Evolutionary conservation across 371 early-diverging fungal species (phyloP).

Genomic region (Capillidium rhysosporum): DNA sequence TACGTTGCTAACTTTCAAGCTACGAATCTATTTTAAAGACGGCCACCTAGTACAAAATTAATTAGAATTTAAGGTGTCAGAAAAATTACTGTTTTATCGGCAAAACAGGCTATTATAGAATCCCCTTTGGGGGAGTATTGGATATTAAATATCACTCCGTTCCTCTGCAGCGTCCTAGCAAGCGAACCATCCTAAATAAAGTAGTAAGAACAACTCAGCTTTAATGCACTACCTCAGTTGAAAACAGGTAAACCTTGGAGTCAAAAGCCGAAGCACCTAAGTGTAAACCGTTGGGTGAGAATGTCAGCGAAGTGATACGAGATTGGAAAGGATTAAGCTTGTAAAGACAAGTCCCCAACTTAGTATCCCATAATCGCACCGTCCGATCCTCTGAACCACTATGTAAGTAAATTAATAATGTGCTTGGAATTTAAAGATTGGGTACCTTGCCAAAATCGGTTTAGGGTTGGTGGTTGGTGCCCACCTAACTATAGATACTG

Average conservation of each 20-base stretch:
- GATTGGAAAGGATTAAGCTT: slow-evolving; percentile 51
- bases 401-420: slow-evolving; percentile 17
- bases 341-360: slow-evolving; percentile 44
- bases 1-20: no score
- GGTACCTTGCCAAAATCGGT: slow-evolving; percentile 18
- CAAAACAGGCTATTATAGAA: slow-evolving; percentile 16
- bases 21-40: neutral
- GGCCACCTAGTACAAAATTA: neutral
- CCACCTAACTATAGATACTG: slow-evolving; percentile 65
- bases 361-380: slow-evolving; percentile 78
- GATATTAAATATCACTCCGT: slow-evolving; percentile 58
- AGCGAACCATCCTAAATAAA: slow-evolving; percentile 26
- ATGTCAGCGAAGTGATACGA: slow-evolving; percentile 68
- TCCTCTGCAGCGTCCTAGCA: slow-evolving; percentile 38
- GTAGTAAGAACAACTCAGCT: neutral
- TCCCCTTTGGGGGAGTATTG: slow-evolving; percentile 42
- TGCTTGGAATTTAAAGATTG: slow-evolving; percentile 4
- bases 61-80: neutral
- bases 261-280: slow-evolving; percentile 82
- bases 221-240: slow-evolving; percentile 28
- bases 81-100: slow-evolving; percentile 15
- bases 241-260: slow-evolving; percentile 58
- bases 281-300: slow-evolving; percentile 61
- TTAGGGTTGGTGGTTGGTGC: slow-evolving; percentile 18
- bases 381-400: slow-evolving; percentile 83